These are phyloP conservation scores for Madurella fahalii DNA, from an alignment of 2,329 filamentous ascomycete genomes.

Conservation along the genomic window DNA sequence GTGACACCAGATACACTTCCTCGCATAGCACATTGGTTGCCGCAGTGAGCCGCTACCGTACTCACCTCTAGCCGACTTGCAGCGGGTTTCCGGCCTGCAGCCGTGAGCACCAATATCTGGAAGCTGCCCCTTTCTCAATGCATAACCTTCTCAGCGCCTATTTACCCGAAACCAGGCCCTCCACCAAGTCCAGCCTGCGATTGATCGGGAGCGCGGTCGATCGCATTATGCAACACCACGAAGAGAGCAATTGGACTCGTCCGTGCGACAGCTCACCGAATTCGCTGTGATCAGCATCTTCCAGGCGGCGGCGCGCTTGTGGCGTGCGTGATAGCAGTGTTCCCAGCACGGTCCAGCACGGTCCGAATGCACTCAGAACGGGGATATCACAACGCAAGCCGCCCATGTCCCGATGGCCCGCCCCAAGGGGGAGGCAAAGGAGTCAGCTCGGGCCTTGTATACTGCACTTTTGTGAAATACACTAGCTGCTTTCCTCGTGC, in stretches of 20 bases:
- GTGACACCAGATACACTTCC: no score
- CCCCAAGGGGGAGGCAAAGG: not conserved
- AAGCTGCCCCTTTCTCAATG: no score
- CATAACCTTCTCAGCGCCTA: not conserved
- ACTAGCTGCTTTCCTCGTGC: not conserved
- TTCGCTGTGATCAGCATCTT: slow-evolving; percentile 3
- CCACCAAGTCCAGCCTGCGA: not conserved
- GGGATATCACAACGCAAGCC: not conserved
- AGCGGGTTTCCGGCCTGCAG: no score
- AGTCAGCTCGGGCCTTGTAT: not conserved
- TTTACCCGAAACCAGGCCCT: not conserved
- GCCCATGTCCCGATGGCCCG: not conserved
- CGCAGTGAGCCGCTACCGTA: no score
- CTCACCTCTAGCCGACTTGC: no score
- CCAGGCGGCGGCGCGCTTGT: slow-evolving; percentile 5
- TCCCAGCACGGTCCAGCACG: slow-evolving; percentile 2
- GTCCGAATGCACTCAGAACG: slow-evolving; percentile 5
- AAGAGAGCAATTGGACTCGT: not conserved
- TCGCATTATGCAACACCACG: slow-evolving; percentile 3
- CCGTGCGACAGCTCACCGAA: not conserved
- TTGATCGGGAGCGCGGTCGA: slow-evolving; percentile 6
- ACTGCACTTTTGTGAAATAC: not conserved
- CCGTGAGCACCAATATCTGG: no score
- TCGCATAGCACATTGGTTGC: no score
- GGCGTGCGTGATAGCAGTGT: slow-evolving; percentile 1